These are phyloP conservation scores for Tetracladium setigerum DNA, from an alignment of 495 filamentous ascomycete species.

Conservation along the genomic window DNA sequence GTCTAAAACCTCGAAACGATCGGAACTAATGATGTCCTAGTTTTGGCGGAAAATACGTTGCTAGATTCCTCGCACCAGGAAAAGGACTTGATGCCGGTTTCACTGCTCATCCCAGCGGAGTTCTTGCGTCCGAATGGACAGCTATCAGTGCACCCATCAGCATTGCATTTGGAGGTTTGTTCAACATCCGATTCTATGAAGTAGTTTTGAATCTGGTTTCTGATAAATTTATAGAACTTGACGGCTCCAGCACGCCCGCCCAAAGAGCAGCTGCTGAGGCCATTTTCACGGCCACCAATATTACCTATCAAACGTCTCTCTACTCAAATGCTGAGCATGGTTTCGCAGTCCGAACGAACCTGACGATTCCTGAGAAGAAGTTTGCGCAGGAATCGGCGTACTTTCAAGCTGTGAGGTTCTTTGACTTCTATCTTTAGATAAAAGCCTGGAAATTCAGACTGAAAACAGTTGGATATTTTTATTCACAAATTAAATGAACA, in stretches of 20 bases:
- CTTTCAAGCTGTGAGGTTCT: slow-evolving; percentile 8
- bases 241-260: slow-evolving; percentile 1
- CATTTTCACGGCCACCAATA: slow-evolving; percentile 2
- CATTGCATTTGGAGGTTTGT: slow-evolving; percentile 60
- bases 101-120: slow-evolving; percentile 62
- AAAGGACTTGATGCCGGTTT: slow-evolving; percentile 51
- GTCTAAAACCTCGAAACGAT: neutral
- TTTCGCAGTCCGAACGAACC: slow-evolving; percentile 54
- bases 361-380: slow-evolving; percentile 29
- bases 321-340: slow-evolving; percentile 46
- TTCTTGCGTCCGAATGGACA: slow-evolving; percentile 55
- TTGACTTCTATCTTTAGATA: neutral
- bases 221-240: neutral
- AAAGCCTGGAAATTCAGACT: too few relatives aligned
- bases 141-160: slow-evolving; percentile 55
- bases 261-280: slow-evolving; percentile 7
- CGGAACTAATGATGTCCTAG: neutral
- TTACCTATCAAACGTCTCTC: slow-evolving; percentile 3
- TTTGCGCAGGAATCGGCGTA: slow-evolving; percentile 7
- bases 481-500: too few relatives aligned
- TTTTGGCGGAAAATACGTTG: slow-evolving; percentile 38
- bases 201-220: neutral
- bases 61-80: slow-evolving; percentile 33
- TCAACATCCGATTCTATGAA: neutral
- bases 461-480: too few relatives aligned